These are phyloP conservation scores for Colletotrichum spinosum DNA, from an alignment of 2,329 filamentous ascomycete species.

Conservation along the genomic window DNA sequence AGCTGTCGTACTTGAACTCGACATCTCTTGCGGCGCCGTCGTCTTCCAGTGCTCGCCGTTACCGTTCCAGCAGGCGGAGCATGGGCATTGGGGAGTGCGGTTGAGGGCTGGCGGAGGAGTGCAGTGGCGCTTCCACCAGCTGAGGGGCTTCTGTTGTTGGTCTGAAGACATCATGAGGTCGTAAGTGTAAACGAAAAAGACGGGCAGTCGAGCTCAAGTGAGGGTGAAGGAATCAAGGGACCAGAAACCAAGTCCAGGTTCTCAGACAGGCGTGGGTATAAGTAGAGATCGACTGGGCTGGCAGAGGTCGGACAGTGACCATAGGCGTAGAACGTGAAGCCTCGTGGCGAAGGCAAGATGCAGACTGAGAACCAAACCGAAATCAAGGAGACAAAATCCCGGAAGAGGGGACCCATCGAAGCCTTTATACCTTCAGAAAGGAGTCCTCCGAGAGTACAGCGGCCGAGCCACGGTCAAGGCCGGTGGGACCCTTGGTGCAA, in stretches of 20 bases:
- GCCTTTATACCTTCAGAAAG: conserved; percentile 27
- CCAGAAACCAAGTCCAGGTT: conserved; percentile 17
- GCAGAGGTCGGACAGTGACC: conserved; percentile 13
- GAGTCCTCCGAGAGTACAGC: conserved; percentile 14
- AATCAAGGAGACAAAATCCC: not conserved
- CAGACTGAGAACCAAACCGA: conserved; percentile 11
- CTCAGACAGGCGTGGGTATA: conserved; percentile 7
- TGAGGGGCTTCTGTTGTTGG: conserved; percentile 41
- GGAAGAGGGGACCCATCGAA: conserved; percentile 19
- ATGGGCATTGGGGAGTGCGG: conserved; percentile 49
- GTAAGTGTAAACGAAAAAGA: not conserved
- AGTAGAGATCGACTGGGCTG: conserved; percentile 30
- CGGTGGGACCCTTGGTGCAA: conserved; percentile 19
- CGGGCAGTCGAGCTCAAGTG: not conserved
- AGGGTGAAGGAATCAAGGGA: conserved; percentile 14
- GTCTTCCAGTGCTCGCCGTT: conserved; percentile 37
- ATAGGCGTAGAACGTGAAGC: conserved; percentile 10
- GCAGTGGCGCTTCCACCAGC: conserved; percentile 56
- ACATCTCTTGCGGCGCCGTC: conserved; percentile 5
- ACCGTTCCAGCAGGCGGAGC: conserved; percentile 46
- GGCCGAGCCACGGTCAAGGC: conserved; percentile 22
- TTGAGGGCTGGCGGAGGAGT: conserved; percentile 52
- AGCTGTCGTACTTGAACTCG: not conserved
- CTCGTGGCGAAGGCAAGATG: conserved; percentile 16
- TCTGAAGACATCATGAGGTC: conserved; percentile 26